These are phyloP conservation scores for Glomus cerebriforme DNA, from an alignment of 192 early-diverging fungal species.

Conservation along the genomic window DNA sequence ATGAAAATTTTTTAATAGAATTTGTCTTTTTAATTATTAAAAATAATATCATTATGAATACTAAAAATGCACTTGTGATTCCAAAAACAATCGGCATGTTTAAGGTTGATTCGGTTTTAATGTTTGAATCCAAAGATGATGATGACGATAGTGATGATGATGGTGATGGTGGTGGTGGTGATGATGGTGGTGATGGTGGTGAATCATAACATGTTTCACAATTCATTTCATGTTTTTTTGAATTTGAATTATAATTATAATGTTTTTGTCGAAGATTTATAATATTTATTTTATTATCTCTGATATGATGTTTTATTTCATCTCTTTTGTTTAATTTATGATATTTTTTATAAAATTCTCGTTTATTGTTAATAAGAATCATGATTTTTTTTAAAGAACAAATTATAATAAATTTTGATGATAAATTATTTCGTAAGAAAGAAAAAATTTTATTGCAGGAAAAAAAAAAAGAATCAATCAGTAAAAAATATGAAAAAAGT, in stretches of 20 bases:
- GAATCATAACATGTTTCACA: not conserved
- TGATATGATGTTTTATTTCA: too few relatives aligned
- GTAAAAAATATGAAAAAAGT: too few relatives aligned
- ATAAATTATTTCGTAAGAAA: not conserved
- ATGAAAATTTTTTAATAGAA: not conserved
- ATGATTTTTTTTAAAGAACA: not conserved
- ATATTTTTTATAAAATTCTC: not conserved
- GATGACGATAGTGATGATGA: not conserved
- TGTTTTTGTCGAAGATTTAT: not conserved
- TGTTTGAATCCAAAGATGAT: not conserved
- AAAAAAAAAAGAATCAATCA: too few relatives aligned
- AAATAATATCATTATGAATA: not conserved
- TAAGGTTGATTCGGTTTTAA: not conserved
- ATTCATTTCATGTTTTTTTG: not conserved
- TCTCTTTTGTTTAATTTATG: too few relatives aligned
- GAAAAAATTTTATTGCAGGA: too few relatives aligned
- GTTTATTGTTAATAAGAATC: not conserved
- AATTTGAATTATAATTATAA: not conserved
- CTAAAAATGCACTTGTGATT: not conserved
- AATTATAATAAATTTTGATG: too few relatives aligned
- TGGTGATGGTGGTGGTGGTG: not conserved
- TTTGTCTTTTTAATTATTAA: not conserved
- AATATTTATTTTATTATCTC: not conserved
- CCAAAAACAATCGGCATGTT: not conserved
- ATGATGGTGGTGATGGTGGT: not conserved